Percentiles rank a stretch among this genome's conserved stretches.
phyloP scores from a whole-genome alignment of 768 basidiomycete species.

The Lanmaoa pseudosensibilis region DNA sequence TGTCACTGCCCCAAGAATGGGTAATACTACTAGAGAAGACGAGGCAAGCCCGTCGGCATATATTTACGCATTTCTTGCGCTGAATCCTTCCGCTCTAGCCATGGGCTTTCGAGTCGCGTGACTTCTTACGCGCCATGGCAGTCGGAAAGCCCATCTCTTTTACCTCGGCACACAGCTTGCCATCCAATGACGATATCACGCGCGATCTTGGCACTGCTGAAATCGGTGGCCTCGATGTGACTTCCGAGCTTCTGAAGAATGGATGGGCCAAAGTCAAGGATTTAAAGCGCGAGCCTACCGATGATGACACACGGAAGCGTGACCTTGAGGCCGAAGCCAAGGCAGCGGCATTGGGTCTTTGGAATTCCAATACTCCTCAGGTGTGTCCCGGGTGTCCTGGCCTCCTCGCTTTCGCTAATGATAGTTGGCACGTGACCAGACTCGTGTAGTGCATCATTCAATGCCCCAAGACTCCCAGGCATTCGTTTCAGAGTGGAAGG shows the following conservation, averaged over 20 bases:
- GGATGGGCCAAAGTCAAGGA: conserved; percentile 98
- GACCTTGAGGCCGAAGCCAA: conserved; percentile 79
- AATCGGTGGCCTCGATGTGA: conserved; percentile 69
- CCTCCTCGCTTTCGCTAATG: background rate
- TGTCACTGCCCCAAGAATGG: conserved; percentile 79
- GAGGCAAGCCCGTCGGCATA: conserved; percentile 54
- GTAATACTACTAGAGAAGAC: conserved; percentile 80
- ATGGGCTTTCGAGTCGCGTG: conserved; percentile 91
- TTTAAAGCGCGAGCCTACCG: conserved; percentile 75
- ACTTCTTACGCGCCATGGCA: conserved; percentile 79
- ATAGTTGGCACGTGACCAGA: conserved; percentile 39
- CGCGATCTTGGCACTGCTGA: conserved; percentile 82
- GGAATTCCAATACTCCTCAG: conserved; percentile 80
- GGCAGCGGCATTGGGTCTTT: conserved; percentile 73
- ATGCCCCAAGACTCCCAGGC: conserved; percentile 91
- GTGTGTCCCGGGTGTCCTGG: conserved; percentile 34
- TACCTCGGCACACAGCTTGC: conserved; percentile 75
- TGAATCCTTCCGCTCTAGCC: conserved; percentile 45
- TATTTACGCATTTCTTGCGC: background rate
- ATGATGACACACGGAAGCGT: conserved; percentile 70
- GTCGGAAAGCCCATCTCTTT: conserved; percentile 93
- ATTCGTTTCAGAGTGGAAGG: conserved; percentile 90
- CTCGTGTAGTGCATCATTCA: conserved; percentile 71
- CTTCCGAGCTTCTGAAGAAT: conserved; percentile 72
- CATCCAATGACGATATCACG: conserved; percentile 69